A percentile compares a stretch with the other conserved stretches of the same genome.
phyloP scores from a whole-genome alignment of 1,284 basidiomycete genomes.

The Heterobasidion parviporum region DNA sequence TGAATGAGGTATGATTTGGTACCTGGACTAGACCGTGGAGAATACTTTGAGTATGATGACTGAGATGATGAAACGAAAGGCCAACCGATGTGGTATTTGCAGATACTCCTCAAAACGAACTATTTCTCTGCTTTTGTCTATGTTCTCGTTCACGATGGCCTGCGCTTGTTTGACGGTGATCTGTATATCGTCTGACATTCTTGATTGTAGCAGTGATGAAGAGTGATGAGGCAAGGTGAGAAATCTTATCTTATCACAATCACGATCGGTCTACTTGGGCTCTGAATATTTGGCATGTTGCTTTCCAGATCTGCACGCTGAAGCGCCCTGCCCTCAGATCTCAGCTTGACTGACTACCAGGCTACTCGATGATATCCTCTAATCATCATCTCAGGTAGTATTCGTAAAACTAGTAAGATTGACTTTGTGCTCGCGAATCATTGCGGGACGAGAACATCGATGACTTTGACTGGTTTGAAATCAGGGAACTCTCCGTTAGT shows the following conservation, averaged over 20 bases:
- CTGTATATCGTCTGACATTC: background rate
- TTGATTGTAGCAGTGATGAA: background rate
- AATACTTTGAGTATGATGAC: background rate
- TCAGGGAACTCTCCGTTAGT: slow-evolving; percentile 9
- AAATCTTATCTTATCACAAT: background rate
- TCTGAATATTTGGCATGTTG: background rate
- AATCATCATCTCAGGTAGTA: background rate
- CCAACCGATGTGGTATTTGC: background rate
- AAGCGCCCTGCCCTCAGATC: background rate
- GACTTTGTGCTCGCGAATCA: background rate
- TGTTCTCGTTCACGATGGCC: background rate
- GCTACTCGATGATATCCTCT: no score
- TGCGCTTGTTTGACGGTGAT: background rate
- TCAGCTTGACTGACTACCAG: no score
- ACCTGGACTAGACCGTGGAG: background rate
- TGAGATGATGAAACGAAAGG: background rate
- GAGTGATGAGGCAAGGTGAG: background rate
- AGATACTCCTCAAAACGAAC: background rate
- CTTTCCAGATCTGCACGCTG: background rate
- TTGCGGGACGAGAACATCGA: background rate
- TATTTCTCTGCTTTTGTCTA: background rate
- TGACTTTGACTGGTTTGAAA: slow-evolving; percentile 9
- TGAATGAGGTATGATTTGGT: background rate
- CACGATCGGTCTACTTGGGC: background rate
- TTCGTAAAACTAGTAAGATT: background rate